A percentile compares a stretch with the other conserved stretches of the same genome.
These are phyloP conservation scores for Prunus fruticosa DNA, from an alignment of 306 rosid species.

Conservation along the genomic window DNA sequence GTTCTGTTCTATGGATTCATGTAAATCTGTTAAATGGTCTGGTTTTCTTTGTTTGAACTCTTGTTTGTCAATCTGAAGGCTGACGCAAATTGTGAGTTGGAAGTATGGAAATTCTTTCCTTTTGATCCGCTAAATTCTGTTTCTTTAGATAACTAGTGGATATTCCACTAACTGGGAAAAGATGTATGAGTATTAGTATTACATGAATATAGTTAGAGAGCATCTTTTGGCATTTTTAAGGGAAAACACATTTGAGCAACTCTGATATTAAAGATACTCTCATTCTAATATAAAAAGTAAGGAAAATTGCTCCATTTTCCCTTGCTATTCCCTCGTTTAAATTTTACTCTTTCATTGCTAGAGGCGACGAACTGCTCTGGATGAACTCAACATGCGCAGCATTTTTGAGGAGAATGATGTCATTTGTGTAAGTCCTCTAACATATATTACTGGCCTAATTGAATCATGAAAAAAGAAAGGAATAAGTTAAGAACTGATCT, in stretches of 20 bases:
- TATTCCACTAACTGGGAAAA: background rate
- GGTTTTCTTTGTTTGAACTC: background rate
- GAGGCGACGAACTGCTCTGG: slow-evolving; percentile 88
- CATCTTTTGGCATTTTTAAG: background rate
- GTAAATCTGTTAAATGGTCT: background rate
- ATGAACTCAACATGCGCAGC: slow-evolving; percentile 91
- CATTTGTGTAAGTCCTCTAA: slow-evolving; percentile 63
- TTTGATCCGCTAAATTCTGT: background rate
- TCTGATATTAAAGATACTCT: background rate
- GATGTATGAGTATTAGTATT: background rate
- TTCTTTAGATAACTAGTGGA: background rate
- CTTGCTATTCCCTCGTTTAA: background rate
- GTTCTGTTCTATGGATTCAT: background rate
- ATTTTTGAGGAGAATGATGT: slow-evolving; percentile 87
- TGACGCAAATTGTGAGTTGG: background rate
- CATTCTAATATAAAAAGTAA: background rate
- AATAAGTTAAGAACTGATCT: background rate
- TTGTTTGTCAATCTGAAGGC: background rate
- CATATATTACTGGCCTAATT: background rate
- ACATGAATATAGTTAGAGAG: background rate
- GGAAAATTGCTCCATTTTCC: background rate
- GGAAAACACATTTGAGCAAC: background rate
- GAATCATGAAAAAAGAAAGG: background rate
- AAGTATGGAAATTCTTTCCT: background rate
- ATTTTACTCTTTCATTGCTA: slow-evolving; percentile 26